phyloP scores from a whole-genome alignment of 2,329 filamentous ascomycete genomes.

The Conoideocrella luteorostrata region DNA sequence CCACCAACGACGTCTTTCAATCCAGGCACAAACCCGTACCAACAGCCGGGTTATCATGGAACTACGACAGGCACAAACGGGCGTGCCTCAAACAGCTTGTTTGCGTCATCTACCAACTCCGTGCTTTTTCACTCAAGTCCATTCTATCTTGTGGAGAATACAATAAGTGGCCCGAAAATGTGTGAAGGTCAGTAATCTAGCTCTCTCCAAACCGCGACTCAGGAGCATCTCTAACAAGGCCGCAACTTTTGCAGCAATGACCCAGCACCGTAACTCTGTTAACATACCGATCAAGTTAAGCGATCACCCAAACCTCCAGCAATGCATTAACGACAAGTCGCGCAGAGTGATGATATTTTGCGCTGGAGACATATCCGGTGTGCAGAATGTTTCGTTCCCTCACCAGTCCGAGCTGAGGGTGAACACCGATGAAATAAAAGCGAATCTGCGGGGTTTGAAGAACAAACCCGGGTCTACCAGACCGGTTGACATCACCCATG shows the following conservation, averaged over 20 bases:
- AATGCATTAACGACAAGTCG: slow-evolving; percentile 53
- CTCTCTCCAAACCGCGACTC: slow-evolving; percentile 22
- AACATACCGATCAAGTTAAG: slow-evolving; percentile 40
- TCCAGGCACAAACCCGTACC: slow-evolving; percentile 7
- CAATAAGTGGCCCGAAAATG: slow-evolving; percentile 57
- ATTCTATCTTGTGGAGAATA: slow-evolving; percentile 68
- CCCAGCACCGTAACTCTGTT: slow-evolving; percentile 44
- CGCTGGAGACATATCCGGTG: slow-evolving; percentile 54
- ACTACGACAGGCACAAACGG: slow-evolving; percentile 13
- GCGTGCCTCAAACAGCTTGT: slow-evolving; percentile 14
- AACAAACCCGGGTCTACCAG: slow-evolving; percentile 93
- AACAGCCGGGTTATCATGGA: slow-evolving; percentile 12
- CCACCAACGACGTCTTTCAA: slow-evolving; percentile 16
- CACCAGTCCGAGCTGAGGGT: slow-evolving; percentile 89
- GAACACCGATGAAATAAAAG: slow-evolving; percentile 80
- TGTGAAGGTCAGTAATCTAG: slow-evolving; percentile 60
- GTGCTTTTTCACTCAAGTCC: slow-evolving; percentile 63
- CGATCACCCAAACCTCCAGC: slow-evolving; percentile 45
- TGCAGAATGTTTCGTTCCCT: slow-evolving; percentile 80
- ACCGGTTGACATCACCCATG: slow-evolving; percentile 81
- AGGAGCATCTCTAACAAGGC: slow-evolving; percentile 10
- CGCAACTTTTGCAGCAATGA: slow-evolving; percentile 42
- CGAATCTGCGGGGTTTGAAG: slow-evolving; percentile 90
- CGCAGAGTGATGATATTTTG: slow-evolving; percentile 80
- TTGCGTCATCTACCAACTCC: slow-evolving; percentile 10